phyloP scores from a whole-genome alignment of 2,329 filamentous ascomycete species.

The Neurospora sp. region DNA sequence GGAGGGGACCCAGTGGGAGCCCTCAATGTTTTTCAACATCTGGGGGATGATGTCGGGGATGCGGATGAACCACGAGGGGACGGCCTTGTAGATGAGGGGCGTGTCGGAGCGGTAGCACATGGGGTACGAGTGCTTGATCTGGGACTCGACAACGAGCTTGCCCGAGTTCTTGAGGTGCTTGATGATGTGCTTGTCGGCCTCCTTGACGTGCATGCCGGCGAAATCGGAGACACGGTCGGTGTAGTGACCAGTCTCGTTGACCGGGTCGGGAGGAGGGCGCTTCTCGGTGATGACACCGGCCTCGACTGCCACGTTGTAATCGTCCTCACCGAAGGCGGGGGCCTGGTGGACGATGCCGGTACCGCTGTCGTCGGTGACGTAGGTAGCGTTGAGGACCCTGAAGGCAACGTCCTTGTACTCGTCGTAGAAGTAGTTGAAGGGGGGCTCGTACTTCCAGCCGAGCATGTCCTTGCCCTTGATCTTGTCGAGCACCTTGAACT shows the following conservation, averaged over 20 bases:
- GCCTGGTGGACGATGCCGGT: conserved; percentile 91
- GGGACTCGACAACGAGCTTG: conserved; percentile 72
- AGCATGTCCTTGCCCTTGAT: conserved; percentile 76
- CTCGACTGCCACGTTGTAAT: conserved; percentile 76
- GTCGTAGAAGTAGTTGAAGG: conserved; percentile 84
- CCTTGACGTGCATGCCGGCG: conserved; percentile 79
- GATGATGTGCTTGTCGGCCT: conserved; percentile 86
- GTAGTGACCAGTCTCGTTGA: conserved; percentile 77
- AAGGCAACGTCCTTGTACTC: conserved; percentile 81
- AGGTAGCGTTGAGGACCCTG: conserved; percentile 70
- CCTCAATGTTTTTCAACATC: conserved; percentile 84
- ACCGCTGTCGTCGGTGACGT: conserved; percentile 84
- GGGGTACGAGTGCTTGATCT: conserved; percentile 84
- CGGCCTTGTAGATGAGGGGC: conserved; percentile 82
- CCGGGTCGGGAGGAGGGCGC: conserved; percentile 76
- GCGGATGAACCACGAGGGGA: conserved; percentile 91
- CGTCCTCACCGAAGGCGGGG: conserved; percentile 89
- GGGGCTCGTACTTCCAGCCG: conserved; percentile 80
- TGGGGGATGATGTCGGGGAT: conserved; percentile 74
- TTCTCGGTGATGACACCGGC: conserved; percentile 68
- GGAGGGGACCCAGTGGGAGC: conserved; percentile 83
- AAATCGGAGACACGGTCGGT: conserved; percentile 71
- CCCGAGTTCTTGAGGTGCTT: conserved; percentile 68
- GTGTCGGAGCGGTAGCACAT: conserved; percentile 95
- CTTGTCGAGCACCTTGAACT: conserved; percentile 74